Percentiles rank a stretch among this genome's conserved stretches.
These are phyloP conservation scores for Hevea brasiliensis DNA, from an alignment of 345 rosid species.

Conservation along the genomic window DNA sequence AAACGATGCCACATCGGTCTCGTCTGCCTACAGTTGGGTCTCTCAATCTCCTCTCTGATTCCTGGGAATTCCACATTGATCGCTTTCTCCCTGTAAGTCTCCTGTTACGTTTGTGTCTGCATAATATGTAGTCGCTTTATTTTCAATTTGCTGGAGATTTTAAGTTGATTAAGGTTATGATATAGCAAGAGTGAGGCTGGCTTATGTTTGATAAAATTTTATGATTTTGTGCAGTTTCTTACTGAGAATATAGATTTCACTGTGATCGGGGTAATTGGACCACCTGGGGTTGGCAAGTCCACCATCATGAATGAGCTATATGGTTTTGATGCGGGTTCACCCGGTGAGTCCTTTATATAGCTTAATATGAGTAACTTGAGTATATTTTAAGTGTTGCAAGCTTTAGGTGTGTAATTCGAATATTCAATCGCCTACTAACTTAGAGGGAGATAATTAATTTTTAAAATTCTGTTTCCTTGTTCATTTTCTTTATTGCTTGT, in stretches of 20 bases:
- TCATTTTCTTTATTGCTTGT: not conserved
- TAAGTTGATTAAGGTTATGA: not conserved
- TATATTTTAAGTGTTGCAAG: not conserved
- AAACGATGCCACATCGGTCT: conserved; percentile 49
- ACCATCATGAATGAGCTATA: conserved; percentile 79
- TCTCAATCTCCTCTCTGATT: conserved; percentile 78
- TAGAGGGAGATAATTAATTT: too few species aligned
- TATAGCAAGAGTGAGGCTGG: not conserved
- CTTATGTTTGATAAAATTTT: not conserved
- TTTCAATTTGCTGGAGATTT: not conserved
- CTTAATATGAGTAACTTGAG: not conserved
- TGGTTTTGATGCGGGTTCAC: conserved; percentile 66
- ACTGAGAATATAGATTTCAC: conserved; percentile 84
- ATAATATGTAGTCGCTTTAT: not conserved
- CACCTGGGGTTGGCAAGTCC: conserved; percentile 76
- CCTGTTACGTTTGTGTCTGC: not conserved
- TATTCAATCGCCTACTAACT: too few species aligned
- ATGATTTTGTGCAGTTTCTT: conserved; percentile 54
- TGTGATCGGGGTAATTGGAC: conserved; percentile 82
- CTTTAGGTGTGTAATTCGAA: too few species aligned
- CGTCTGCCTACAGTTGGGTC: conserved; percentile 67
- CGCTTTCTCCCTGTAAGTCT: conserved; percentile 75
- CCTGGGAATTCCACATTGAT: conserved; percentile 85
- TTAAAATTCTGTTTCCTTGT: too few species aligned
- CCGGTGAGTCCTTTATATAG: conserved; percentile 43